Percentiles rank a stretch among this genome's conserved stretches.
Evolutionary conservation across 1,139 yeast species (phyloP).

Genomic region (Pneumocystis oryctolagi): DNA sequence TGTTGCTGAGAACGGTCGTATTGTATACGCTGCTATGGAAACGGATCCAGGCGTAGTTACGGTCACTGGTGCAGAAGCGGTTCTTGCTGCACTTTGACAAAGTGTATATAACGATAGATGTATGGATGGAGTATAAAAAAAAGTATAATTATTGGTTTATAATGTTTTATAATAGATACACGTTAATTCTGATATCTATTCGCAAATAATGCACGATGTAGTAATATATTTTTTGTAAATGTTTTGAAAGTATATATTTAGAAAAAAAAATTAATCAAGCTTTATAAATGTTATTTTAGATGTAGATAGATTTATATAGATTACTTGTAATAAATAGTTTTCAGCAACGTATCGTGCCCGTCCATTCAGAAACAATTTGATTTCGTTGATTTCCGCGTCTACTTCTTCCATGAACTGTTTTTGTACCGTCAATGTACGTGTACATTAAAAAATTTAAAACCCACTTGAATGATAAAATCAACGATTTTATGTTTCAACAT

Average conservation of each 20-base stretch:
- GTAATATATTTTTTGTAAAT: too few species aligned
- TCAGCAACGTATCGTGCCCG: constrained; percentile 97
- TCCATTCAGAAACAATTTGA: constrained; percentile 91
- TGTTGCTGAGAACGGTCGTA: constrained; percentile 49
- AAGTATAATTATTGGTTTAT: not conserved
- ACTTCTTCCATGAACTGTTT: constrained; percentile 84
- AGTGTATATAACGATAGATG: not conserved
- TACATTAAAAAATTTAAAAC: constrained; percentile 1
- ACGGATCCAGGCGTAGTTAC: constrained; percentile 42
- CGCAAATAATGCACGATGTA: too few species aligned
- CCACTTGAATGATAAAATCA: constrained; percentile 71
- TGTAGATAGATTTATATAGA: not conserved
- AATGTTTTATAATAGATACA: too few species aligned
- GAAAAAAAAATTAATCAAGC: too few species aligned
- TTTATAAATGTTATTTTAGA: not conserved
- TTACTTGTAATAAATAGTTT: constrained; percentile 12
- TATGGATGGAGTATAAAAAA: not conserved
- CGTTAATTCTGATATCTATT: too few species aligned
- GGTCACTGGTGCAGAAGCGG: constrained; percentile 40
- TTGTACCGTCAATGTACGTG: constrained; percentile 7
- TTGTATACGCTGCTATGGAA: constrained; percentile 54
- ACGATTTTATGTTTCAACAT: constrained; percentile 92
- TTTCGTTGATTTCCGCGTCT: constrained; percentile 95
- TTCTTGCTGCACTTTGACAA: constrained; percentile 21
- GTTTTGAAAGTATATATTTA: too few species aligned